Percentiles rank a stretch among this genome's conserved stretches.
These are phyloP conservation scores for Angomonas desouzai DNA, from an alignment of 208 protist species.

Conservation along the genomic window DNA sequence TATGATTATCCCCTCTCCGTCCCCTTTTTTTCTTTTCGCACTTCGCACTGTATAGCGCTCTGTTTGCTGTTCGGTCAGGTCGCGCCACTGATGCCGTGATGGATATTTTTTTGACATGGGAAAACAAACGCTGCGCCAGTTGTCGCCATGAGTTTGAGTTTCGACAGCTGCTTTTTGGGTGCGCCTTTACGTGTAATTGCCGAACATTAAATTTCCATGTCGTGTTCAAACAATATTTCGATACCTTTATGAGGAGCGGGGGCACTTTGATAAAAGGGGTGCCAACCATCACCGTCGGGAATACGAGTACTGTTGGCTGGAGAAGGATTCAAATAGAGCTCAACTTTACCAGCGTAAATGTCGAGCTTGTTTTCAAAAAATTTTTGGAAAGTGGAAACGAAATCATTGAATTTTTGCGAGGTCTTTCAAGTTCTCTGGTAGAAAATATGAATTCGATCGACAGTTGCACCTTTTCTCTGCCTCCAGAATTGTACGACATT, in stretches of 20 bases:
- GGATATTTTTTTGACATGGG: not conserved
- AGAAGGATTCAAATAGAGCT: conserved; percentile 47
- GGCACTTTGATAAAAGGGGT: not conserved
- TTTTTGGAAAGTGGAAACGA: conserved; percentile 15
- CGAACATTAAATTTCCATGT: not conserved
- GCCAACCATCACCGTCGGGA: not conserved
- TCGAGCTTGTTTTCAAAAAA: conserved; percentile 22
- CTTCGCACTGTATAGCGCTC: not conserved
- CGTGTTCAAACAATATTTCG: conserved; percentile 2
- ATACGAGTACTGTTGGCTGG: not conserved
- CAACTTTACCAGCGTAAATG: conserved; percentile 21
- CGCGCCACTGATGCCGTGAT: not conserved
- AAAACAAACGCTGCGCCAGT: not conserved
- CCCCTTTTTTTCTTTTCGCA: too few species aligned
- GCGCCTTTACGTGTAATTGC: conserved; percentile 2
- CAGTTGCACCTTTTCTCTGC: not conserved
- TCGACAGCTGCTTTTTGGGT: not conserved
- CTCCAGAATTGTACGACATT: not conserved
- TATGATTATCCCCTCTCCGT: too few species aligned
- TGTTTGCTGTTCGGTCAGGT: not conserved
- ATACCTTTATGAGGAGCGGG: not conserved
- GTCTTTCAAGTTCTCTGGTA: conserved; percentile 26
- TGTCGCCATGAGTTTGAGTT: not conserved
- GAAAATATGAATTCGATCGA: not conserved
- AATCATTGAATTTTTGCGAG: not conserved